Evolutionary conservation across 2,329 filamentous ascomycete genomes (phyloP).

Genomic region (Fusarium camptoceras): DNA sequence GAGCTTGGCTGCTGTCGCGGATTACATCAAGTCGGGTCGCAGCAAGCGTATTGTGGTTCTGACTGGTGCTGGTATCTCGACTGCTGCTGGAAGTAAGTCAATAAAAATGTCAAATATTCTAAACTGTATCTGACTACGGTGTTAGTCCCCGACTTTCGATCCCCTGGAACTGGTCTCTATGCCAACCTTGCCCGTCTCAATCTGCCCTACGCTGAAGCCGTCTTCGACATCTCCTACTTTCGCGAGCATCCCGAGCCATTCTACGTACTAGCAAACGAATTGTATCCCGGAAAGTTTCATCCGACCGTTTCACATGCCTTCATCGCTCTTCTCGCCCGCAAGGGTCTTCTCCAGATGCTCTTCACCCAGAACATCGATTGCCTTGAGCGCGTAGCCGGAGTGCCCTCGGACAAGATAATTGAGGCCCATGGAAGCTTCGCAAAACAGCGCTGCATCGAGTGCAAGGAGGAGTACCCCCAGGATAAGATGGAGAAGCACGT

Average conservation of each 20-base stretch:
- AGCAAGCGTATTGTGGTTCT: constrained; percentile 83
- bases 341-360: constrained; percentile 81
- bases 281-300: constrained; percentile 89
- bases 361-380: constrained; percentile 99
- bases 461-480: constrained; percentile 77
- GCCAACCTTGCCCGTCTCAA: constrained; percentile 88
- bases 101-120: not conserved
- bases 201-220: constrained; percentile 88
- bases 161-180: constrained; percentile 92
- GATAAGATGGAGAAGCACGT: constrained; percentile 80
- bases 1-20: constrained; percentile 79
- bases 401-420: constrained; percentile 83
- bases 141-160: constrained; percentile 91
- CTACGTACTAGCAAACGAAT: constrained; percentile 89
- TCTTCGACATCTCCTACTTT: constrained; percentile 95
- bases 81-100: constrained; percentile 70
- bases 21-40: constrained; percentile 78
- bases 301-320: constrained; percentile 94
- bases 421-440: constrained; percentile 98
- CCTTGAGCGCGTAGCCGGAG: constrained; percentile 86
- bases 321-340: constrained; percentile 82
- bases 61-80: constrained; percentile 91
- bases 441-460: constrained; percentile 90
- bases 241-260: constrained; percentile 86
- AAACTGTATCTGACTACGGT: constrained; percentile 13